Conservation (phyloP, 371 early-diverging fungal genomes). For the Circinella minor region DNA sequence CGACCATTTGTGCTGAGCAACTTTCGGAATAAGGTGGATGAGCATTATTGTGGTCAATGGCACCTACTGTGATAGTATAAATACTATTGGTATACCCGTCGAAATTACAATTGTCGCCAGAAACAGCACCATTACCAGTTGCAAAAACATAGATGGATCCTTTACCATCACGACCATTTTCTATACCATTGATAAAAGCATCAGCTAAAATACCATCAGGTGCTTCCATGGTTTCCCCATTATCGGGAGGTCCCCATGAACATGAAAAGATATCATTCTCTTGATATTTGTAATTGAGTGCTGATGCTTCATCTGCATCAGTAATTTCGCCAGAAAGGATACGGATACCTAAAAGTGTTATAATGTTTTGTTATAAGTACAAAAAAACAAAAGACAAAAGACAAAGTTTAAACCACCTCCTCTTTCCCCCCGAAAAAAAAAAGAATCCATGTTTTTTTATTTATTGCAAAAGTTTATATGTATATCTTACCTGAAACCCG, state of each 20-base stretch:
- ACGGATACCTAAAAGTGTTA: constrained; percentile 67
- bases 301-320: constrained; percentile 89
- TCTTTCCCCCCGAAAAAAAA: no score
- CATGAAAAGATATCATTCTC: constrained; percentile 93
- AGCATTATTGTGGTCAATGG: constrained; percentile 74
- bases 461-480: no score
- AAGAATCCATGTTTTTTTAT: no score
- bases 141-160: constrained; percentile 96
- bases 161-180: constrained; percentile 83
- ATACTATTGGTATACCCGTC: constrained; percentile 97
- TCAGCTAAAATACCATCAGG: constrained; percentile 80
- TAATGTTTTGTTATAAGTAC: no score
- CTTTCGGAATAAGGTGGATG: constrained; percentile 91
- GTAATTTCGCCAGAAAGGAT: constrained; percentile 89
- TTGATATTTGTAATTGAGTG: constrained; percentile 86
- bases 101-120: constrained; percentile 92
- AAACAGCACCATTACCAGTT: constrained; percentile 89
- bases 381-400: no score
- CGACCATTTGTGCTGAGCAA: constrained; percentile 89
- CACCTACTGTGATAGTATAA: constrained; percentile 93
- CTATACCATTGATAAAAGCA: constrained; percentile 83
- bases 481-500: constrained; percentile 75
- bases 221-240: constrained; percentile 89
- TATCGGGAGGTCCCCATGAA: constrained; percentile 95
- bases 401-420: no score